Base-by-base conservation (phyloP, 1,284 basidiomycete species). In the Pseudozyma sp. region DNA sequence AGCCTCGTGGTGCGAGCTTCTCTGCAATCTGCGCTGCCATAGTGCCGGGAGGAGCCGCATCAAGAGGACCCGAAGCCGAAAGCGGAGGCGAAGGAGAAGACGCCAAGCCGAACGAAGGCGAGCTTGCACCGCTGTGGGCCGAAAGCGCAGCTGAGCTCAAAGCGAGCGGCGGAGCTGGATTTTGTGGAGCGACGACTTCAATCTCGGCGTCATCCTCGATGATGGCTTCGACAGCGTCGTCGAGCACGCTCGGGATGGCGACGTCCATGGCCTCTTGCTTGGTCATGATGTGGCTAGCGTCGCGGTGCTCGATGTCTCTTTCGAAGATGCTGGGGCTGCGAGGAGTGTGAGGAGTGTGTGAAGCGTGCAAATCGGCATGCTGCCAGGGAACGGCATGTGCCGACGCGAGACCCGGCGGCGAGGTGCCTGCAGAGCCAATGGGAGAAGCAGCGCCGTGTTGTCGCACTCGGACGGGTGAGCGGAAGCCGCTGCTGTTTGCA, bases 151-250 rank as follows among this genome's bases (percentile, higher is more conserved):
- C 63, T 2, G 78, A 72, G 45, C 67, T 72, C 24, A 81, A 61
- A 9, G 79, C 72, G 7, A 78, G 65, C 7, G 76, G 77, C 2
- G 75, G 61, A 4, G 71, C 67, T 0, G 75, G 62, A n/a, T 75
- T 61, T 16, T 76, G 74, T 3, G 81, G 80, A 11, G 81, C 62
- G 5, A 83, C 68, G 30, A 83, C 77, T 51, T 83, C 81, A 49
- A 83, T 68, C 57, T 80, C 68, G 34, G 57, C 68, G 46, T 66
- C 68, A 19, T 81, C 78, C 43, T 77, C 76, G 24, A 76, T 73
- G 44, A 83, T 77, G 24, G 81, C 81, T 47, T 81, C 80, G 19
- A 80, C 81, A 9, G 81, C 81, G 46, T 81, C 81, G 54, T 82
- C 80, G 8, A 83, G 70, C 13, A 82, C 81, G 24, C 67, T 68